These are phyloP conservation scores for Nannizzia gypsea DNA, from an alignment of 2,329 filamentous ascomycete genomes.

Conservation along the genomic window DNA sequence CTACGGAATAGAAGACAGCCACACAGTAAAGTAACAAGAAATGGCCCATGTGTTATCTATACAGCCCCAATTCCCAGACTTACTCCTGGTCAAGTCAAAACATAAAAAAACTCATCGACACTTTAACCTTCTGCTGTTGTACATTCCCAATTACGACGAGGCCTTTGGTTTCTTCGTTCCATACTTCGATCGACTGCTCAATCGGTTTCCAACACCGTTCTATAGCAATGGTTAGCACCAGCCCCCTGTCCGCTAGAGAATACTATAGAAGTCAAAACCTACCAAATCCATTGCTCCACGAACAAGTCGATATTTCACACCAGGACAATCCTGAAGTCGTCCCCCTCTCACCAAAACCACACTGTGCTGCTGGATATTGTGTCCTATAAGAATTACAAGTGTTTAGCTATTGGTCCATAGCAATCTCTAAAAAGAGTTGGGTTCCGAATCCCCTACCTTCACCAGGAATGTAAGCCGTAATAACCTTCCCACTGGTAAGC, in stretches of 20 bases:
- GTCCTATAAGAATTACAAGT: constrained; percentile 40
- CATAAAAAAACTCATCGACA: neutral
- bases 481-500: constrained; percentile 70
- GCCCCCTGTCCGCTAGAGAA: neutral
- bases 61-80: neutral
- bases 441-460: constrained; percentile 47
- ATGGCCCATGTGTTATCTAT: neutral
- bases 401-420: neutral
- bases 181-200: constrained; percentile 85
- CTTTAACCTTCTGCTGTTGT: neutral
- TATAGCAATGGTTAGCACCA: constrained; percentile 30
- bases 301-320: constrained; percentile 91
- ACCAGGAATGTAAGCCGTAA: constrained; percentile 91
- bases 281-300: constrained; percentile 88
- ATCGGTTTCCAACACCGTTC: constrained; percentile 80
- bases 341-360: constrained; percentile 94
- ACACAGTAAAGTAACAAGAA: neutral
- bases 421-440: neutral
- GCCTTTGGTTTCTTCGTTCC: constrained; percentile 95
- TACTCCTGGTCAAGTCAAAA: neutral
- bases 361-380: constrained; percentile 98
- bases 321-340: constrained; percentile 89
- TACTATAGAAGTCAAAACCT: constrained; percentile 25
- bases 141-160: neutral
- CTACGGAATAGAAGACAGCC: neutral